phyloP scores from a whole-genome alignment of 2,329 filamentous ascomycete genomes.

The Metarhizium album region DNA sequence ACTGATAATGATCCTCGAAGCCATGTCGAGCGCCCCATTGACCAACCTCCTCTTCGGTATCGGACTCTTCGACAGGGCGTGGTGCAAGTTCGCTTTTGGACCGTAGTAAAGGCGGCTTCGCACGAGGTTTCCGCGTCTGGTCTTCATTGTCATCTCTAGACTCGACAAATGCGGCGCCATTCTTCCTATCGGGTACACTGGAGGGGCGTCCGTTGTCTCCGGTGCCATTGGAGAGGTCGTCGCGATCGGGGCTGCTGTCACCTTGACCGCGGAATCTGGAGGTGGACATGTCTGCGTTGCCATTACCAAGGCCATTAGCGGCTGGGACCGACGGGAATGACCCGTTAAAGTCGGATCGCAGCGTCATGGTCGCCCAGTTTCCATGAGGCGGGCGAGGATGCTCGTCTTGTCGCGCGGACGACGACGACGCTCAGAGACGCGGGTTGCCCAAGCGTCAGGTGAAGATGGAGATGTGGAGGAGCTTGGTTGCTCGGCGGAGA shows the following conservation, averaged over 20 bases:
- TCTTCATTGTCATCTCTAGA: slow-evolving; percentile 22
- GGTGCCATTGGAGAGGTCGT: slow-evolving; percentile 15
- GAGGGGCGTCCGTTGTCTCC: slow-evolving; percentile 30
- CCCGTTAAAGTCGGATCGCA: slow-evolving; percentile 22
- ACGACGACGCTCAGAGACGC: slow-evolving; percentile 11
- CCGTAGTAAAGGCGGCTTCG: slow-evolving; percentile 41
- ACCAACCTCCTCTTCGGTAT: slow-evolving; percentile 32
- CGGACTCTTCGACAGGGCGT: slow-evolving; percentile 29
- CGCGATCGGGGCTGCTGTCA: slow-evolving; percentile 19
- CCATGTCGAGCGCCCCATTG: slow-evolving; percentile 64
- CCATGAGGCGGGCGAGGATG: slow-evolving; percentile 13
- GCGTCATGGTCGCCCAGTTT: slow-evolving; percentile 19
- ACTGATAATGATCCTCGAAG: slow-evolving; percentile 87
- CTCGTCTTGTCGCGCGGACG: slow-evolving; percentile 14
- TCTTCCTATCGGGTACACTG: slow-evolving; percentile 34
- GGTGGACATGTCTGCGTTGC: slow-evolving; percentile 19
- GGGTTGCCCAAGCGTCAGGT: slow-evolving; percentile 7
- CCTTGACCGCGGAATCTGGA: slow-evolving; percentile 17
- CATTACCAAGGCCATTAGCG: slow-evolving; percentile 1
- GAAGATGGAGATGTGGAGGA: slow-evolving; percentile 13
- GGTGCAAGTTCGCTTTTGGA: slow-evolving; percentile 46
- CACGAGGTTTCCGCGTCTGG: slow-evolving; percentile 26
- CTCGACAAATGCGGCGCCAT: slow-evolving; percentile 17
- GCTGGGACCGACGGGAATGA: slow-evolving; percentile 17
- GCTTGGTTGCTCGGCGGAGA: slow-evolving; percentile 9